Percentiles rank a stretch among this genome's conserved stretches.
phyloP scores from a whole-genome alignment of 495 filamentous ascomycete species.

The Sphaerosporella brunnea region DNA sequence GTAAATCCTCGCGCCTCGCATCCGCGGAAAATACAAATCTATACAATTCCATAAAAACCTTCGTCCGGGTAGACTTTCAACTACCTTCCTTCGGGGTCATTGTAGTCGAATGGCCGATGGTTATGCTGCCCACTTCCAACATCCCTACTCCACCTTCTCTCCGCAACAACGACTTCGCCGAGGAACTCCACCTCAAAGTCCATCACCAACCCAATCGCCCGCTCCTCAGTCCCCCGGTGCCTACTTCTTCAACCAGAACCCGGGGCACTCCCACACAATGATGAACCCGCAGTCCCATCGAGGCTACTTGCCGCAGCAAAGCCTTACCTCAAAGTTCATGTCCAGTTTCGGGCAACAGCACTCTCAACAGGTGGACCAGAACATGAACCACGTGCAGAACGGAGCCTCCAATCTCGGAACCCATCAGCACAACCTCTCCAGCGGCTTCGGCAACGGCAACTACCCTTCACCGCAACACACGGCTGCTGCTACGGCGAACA shows the following conservation, averaged over 20 bases:
- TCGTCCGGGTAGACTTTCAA: slow-evolving; percentile 2
- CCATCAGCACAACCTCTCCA: slow-evolving; percentile 65
- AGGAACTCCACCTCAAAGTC: slow-evolving; percentile 34
- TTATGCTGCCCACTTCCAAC: slow-evolving; percentile 25
- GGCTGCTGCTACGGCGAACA: slow-evolving; percentile 51
- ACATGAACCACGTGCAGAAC: slow-evolving; percentile 42
- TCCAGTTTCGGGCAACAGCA: slow-evolving; percentile 43
- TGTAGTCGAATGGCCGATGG: slow-evolving; percentile 25
- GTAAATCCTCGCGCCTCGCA: not conserved
- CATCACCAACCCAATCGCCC: slow-evolving; percentile 53
- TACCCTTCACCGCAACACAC: slow-evolving; percentile 49
- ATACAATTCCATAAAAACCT: slow-evolving; percentile 13
- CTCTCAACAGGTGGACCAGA: slow-evolving; percentile 56
- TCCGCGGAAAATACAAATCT: slow-evolving; percentile 12
- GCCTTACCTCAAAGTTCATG: slow-evolving; percentile 9
- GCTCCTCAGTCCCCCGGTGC: slow-evolving; percentile 47
- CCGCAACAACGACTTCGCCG: slow-evolving; percentile 20
- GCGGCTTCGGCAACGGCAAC: slow-evolving; percentile 40
- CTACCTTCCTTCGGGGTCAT: not conserved
- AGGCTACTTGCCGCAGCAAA: slow-evolving; percentile 39
- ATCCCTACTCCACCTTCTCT: slow-evolving; percentile 6
- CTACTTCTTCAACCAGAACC: slow-evolving; percentile 53
- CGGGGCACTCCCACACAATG: slow-evolving; percentile 47
- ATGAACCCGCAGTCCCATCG: slow-evolving; percentile 50
- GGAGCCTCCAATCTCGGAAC: slow-evolving; percentile 40